Evolutionary conservation across 495 filamentous ascomycete species (phyloP).

Genomic region (Penicillium riverlandense): DNA sequence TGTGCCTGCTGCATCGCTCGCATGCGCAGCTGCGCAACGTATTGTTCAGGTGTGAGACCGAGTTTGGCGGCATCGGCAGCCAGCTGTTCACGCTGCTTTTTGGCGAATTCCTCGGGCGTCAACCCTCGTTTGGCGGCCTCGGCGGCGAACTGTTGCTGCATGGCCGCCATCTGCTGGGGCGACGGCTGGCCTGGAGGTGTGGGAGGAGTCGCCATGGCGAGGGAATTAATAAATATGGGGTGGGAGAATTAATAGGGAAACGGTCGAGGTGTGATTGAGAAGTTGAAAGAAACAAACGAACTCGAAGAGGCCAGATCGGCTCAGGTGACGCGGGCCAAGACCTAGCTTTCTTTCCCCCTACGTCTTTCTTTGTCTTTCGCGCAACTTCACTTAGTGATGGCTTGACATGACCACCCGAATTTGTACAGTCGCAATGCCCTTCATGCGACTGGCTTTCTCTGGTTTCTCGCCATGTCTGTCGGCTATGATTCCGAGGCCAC

Average conservation of each 20-base stretch:
- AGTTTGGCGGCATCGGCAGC: slow-evolving; percentile 57
- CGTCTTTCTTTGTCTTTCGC: neutral
- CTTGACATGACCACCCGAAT: no score
- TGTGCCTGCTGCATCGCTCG: slow-evolving; percentile 49
- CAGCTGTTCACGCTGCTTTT: slow-evolving; percentile 48
- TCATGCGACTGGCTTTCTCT: neutral
- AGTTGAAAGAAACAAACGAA: slow-evolving; percentile 5
- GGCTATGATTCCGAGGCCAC: slow-evolving; percentile 25
- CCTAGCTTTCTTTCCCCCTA: slow-evolving; percentile 4
- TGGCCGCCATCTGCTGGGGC: slow-evolving; percentile 74
- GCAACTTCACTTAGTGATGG: no score
- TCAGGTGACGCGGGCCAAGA: slow-evolving; percentile 18
- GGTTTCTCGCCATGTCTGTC: slow-evolving; percentile 23
- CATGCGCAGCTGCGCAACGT: slow-evolving; percentile 57
- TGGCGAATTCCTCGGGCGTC: slow-evolving; percentile 67
- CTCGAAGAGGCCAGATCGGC: slow-evolving; percentile 33
- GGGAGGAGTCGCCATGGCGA: slow-evolving; percentile 26
- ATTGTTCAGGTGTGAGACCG: slow-evolving; percentile 56
- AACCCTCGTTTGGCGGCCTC: slow-evolving; percentile 70
- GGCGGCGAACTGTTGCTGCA: slow-evolving; percentile 76
- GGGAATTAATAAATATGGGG: neutral
- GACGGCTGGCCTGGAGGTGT: slow-evolving; percentile 56
- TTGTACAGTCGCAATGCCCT: slow-evolving; percentile 1
- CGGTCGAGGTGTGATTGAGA: neutral
- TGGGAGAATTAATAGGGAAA: neutral